Base-by-base conservation (phyloP, 129 eudicot genomes). In the Mikania micrantha region DNA sequence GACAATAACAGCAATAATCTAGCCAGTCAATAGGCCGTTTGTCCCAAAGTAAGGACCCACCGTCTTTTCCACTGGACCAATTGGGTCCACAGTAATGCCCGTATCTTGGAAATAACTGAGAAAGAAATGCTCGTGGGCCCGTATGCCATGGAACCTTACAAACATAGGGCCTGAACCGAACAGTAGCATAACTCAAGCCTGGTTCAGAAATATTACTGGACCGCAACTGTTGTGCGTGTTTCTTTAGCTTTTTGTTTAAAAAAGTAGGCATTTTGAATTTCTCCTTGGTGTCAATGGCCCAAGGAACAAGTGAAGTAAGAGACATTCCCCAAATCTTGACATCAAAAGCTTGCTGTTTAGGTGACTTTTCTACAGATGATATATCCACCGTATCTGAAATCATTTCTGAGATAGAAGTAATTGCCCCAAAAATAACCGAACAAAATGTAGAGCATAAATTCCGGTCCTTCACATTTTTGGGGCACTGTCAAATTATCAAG, bases 21-120 rank as follows among this genome's bases (percentile, higher is more conserved):
- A 93, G 79, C 96, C 96, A 89, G 74, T 93, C 96, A 70, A 88
- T 93, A 0, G 99, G 99, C 1, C 99, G 81, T 71, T 75, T 88
- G 77, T 93, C 99, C 99, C 99, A 93, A 15, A 93, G 79, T 54
- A 72, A 81, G 4, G 99, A 93, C 45, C 99, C 99, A 36, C 81
- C 70, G 57, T 93, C 96, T 70, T 81, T 93, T 25, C 99, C 99
- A 67, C 99, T 93, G 5, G 99, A 93, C 99, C 99, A 93, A 73
- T 93, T 93, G 16, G 99, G 99, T 20, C 99, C 96, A 69, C 99
- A 93, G 71, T 93, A 93, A 75, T 83, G 95, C 66, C 96, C 99
- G 22, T 93, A 93, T 31, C 96, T 77, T 12, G 99, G 99, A 78
- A 93, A 93, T 4, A 93, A 54, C 72, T 86, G 95, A 52, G 99